These are phyloP conservation scores for Spongospora subterranea DNA, from an alignment of 208 protist genomes.

Conservation along the genomic window DNA sequence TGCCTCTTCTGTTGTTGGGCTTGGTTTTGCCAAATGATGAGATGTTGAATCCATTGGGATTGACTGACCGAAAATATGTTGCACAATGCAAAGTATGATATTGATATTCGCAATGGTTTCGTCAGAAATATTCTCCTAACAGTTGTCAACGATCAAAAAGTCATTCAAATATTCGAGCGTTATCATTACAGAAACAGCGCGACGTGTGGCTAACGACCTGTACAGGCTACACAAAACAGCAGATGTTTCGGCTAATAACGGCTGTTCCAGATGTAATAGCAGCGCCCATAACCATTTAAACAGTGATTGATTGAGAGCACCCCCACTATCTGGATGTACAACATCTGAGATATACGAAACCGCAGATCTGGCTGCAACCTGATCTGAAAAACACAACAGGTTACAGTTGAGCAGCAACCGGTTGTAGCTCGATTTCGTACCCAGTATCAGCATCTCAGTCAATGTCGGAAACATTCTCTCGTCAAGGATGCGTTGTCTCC, in stretches of 20 bases:
- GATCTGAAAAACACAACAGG: background rate
- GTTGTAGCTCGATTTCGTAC: background rate
- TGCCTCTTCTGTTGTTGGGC: background rate
- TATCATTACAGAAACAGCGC: background rate
- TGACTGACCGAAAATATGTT: constrained; percentile 13
- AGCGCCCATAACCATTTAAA: background rate
- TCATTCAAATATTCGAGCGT: background rate
- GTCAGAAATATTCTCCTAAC: background rate
- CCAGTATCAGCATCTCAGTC: background rate
- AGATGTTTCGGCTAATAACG: background rate
- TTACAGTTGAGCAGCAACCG: background rate
- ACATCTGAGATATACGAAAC: background rate
- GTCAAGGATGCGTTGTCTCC: background rate
- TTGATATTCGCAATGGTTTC: background rate
- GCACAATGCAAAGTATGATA: constrained; percentile 3
- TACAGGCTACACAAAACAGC: background rate
- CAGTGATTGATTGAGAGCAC: background rate
- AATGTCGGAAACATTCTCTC: background rate
- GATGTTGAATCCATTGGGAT: constrained; percentile 8
- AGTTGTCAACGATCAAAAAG: background rate
- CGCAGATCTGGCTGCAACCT: background rate
- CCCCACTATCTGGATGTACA: constrained; percentile 6
- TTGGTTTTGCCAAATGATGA: background rate
- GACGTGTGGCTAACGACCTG: constrained; percentile 5
- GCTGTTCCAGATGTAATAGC: background rate